These are phyloP conservation scores for Cutaneotrichosporon dermatis DNA, from an alignment of 1,284 basidiomycete genomes.

Conservation along the genomic window DNA sequence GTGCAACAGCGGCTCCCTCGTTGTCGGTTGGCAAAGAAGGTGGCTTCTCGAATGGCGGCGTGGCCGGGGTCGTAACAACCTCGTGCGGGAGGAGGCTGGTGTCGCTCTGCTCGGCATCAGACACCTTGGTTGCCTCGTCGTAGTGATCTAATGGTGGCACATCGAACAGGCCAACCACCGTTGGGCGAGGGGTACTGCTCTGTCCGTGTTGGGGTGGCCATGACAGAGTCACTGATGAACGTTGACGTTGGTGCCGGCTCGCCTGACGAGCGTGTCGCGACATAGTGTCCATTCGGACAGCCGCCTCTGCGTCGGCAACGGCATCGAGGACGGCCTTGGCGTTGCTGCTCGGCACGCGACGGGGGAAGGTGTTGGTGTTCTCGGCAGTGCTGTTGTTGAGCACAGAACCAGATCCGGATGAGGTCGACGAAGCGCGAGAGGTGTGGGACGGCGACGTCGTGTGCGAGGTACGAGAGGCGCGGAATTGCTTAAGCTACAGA, in stretches of 20 bases:
- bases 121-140: conserved; percentile 1
- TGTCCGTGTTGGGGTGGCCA: conserved; percentile 9
- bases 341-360: conserved; percentile 7
- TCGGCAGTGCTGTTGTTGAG: conserved; percentile 2
- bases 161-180: conserved; percentile 14
- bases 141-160: conserved; percentile 7
- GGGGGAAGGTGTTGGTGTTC: conserved; percentile 8
- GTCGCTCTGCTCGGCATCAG: conserved; percentile 8
- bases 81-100: conserved; percentile 16
- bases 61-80: conserved; percentile 35
- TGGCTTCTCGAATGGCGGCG: conserved; percentile 22
- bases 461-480: conserved; percentile 30
- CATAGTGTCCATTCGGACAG: background rate
- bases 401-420: conserved; percentile 6
- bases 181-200: background rate
- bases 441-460: conserved; percentile 7
- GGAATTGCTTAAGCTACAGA: conserved; percentile 38
- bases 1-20: conserved; percentile 14
- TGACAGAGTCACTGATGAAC: conserved; percentile 17
- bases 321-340: background rate
- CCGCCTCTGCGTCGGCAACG: background rate
- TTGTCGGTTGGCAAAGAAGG: conserved; percentile 10
- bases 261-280: conserved; percentile 8
- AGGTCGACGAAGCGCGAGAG: conserved; percentile 16
- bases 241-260: conserved; percentile 16